A percentile compares a stretch with the other conserved stretches of the same genome.
phyloP scores from a whole-genome alignment of 192 early-diverging fungal genomes.

The Haplosporangium gracile region DNA sequence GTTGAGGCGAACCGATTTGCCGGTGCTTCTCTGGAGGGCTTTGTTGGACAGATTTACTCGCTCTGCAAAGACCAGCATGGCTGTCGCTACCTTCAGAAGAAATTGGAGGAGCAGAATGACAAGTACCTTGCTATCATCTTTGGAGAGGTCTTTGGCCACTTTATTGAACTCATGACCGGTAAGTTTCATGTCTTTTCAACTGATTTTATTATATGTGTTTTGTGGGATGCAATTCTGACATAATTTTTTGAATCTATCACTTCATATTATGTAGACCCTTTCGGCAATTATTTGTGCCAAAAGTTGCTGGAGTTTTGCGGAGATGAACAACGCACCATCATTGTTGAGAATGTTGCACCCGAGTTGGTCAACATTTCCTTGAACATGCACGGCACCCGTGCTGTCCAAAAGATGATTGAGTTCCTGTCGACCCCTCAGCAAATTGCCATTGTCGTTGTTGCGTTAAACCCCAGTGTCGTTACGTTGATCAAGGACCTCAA shows the following conservation, averaged over 20 bases:
- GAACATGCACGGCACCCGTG: constrained; percentile 94
- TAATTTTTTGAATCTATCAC: background rate
- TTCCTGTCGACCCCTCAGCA: constrained; percentile 75
- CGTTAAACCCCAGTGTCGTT: constrained; percentile 79
- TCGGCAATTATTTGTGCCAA: constrained; percentile 94
- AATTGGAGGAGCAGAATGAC: constrained; percentile 82
- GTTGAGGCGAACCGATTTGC: constrained; percentile 76
- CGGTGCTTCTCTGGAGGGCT: constrained; percentile 74
- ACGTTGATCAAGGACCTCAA: constrained; percentile 92
- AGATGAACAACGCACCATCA: constrained; percentile 80
- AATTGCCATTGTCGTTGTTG: constrained; percentile 75
- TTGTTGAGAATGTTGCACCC: constrained; percentile 78
- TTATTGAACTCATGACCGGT: constrained; percentile 88
- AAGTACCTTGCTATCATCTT: constrained; percentile 79
- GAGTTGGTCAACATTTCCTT: constrained; percentile 85
- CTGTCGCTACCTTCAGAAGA: constrained; percentile 89
- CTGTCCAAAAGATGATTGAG: constrained; percentile 94
- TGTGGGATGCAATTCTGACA: background rate
- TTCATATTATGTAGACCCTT: constrained; percentile 72
- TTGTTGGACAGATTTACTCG: constrained; percentile 79
- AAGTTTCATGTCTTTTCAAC: constrained; percentile 6
- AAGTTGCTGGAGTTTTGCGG: constrained; percentile 88
- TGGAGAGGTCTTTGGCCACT: constrained; percentile 78
- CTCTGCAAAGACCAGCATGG: constrained; percentile 93
- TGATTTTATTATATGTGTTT: background rate